Conservation (phyloP, 2,329 filamentous ascomycete species). For the Aspergillus pseudoglaucus region DNA sequence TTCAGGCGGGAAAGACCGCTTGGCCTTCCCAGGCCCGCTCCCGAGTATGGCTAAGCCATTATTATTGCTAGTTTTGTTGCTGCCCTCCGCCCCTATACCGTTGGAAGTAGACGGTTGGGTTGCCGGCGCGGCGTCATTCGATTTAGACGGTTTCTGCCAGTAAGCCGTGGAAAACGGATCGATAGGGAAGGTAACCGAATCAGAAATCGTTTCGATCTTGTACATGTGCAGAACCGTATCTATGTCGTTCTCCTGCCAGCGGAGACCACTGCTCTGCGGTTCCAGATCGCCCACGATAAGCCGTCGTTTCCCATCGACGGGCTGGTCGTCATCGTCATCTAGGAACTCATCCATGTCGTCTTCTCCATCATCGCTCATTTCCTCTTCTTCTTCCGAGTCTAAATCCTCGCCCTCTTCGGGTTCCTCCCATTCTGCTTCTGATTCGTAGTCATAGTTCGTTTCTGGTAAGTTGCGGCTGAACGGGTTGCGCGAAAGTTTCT, state of each 20-base stretch:
- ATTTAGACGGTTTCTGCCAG: conserved; percentile 50
- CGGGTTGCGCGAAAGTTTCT: conserved; percentile 50
- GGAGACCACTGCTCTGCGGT: conserved; percentile 71
- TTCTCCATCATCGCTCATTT: conserved; percentile 58
- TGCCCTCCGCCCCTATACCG: conserved; percentile 3
- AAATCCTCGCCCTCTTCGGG: conserved; percentile 67
- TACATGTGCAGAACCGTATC: conserved; percentile 52
- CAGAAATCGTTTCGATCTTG: conserved; percentile 67
- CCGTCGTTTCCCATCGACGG: conserved; percentile 51
- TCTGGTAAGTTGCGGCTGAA: conserved; percentile 47
- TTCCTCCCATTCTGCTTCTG: conserved; percentile 61
- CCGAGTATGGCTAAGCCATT: no score
- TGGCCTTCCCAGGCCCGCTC: conserved; percentile 19
- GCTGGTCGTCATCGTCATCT: conserved; percentile 71
- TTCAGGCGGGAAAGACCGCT: conserved; percentile 50
- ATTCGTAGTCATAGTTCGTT: conserved; percentile 60
- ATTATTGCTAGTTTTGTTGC: no score
- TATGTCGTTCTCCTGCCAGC: conserved; percentile 59
- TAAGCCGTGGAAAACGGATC: conserved; percentile 80
- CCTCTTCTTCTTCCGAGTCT: conserved; percentile 58
- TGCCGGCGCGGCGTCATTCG: conserved; percentile 9
- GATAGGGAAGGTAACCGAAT: conserved; percentile 53
- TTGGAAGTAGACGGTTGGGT: conserved; percentile 16
- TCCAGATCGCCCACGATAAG: conserved; percentile 61
- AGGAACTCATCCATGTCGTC: conserved; percentile 86